Percentiles rank a stretch among this genome's conserved stretches.
Conservation (phyloP, 768 basidiomycete species). For the Guyanaporus albipodus region DNA sequence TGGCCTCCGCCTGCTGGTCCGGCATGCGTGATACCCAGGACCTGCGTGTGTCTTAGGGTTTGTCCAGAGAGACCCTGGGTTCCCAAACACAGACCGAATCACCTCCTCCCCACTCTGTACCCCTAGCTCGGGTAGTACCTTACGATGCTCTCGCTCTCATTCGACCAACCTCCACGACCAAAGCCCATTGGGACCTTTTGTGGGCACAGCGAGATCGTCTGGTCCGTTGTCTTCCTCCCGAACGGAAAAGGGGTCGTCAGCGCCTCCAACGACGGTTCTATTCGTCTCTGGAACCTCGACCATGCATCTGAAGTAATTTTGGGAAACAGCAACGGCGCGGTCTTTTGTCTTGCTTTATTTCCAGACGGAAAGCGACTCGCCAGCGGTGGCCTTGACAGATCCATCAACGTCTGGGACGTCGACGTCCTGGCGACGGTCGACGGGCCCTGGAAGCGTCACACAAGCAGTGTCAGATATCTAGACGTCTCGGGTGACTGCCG, state of each 20-base stretch:
- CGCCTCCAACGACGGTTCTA: constrained; percentile 29
- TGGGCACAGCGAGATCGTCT: constrained; percentile 28
- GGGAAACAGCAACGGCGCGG: constrained; percentile 17
- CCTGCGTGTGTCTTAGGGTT: constrained; percentile 31
- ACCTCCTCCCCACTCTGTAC: constrained; percentile 18
- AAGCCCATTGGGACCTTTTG: constrained; percentile 19
- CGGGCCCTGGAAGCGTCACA: constrained; percentile 24
- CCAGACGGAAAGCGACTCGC: constrained; percentile 25
- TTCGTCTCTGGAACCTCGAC: constrained; percentile 30
- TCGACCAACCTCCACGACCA: constrained; percentile 27
- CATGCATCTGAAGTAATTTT: constrained; percentile 23
- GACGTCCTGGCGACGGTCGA: constrained; percentile 15
- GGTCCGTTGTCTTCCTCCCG: constrained; percentile 29
- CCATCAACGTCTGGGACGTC: constrained; percentile 30
- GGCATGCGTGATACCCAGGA: constrained; percentile 29
- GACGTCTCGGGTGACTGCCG: constrained; percentile 27
- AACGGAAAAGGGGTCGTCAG: constrained; percentile 23
- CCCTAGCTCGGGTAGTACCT: constrained; percentile 22
- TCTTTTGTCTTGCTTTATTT: constrained; percentile 27
- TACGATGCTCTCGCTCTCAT: constrained; percentile 30
- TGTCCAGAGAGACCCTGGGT: constrained; percentile 24
- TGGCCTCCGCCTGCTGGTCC: constrained; percentile 32
- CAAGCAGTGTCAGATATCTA: constrained; percentile 26
- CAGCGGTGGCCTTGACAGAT: constrained; percentile 30
- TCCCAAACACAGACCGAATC: constrained; percentile 22